Conservation (phyloP, 108 stramenopile genomes). For the Nitzschia inconspicua region DNA sequence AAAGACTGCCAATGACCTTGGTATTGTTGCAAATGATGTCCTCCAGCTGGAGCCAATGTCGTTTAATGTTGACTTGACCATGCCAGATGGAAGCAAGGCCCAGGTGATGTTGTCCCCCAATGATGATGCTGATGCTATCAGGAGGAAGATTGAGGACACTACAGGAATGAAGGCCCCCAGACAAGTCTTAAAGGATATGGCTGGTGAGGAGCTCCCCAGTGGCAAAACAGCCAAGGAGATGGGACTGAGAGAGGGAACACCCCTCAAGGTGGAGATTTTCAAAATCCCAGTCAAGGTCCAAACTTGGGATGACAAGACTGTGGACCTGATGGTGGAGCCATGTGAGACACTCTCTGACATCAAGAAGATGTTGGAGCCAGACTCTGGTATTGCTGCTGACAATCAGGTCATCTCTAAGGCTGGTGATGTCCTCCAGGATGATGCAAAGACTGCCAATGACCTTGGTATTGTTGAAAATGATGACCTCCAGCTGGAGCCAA, state of each 20-base stretch:
- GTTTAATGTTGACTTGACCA: not conserved
- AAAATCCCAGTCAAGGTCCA: conserved; percentile 15
- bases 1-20: conserved; percentile 12
- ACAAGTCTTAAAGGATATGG: conserved; percentile 13
- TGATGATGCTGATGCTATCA: conserved; percentile 9
- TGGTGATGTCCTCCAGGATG: conserved; percentile 4
- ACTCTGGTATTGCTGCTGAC: conserved; percentile 13
- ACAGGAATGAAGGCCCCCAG: conserved; percentile 13
- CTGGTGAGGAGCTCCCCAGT: not conserved
- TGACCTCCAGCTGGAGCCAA: conserved; percentile 16
- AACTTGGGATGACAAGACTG: conserved; percentile 5
- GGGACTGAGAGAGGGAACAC: conserved; percentile 19
- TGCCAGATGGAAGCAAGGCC: conserved; percentile 17
- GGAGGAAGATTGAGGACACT: conserved; percentile 4
- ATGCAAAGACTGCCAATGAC: not conserved
- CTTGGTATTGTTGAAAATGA: conserved; percentile 9
- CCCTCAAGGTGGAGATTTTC: conserved; percentile 5
- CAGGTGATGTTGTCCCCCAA: conserved; percentile 5
- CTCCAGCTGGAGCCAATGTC: conserved; percentile 19
- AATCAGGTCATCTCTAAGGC: conserved; percentile 11
- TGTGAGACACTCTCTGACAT: conserved; percentile 2
- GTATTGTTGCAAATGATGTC: conserved; percentile 12
- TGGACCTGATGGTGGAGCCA: conserved; percentile 9
- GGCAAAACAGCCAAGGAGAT: conserved; percentile 13
- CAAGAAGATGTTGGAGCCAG: conserved; percentile 21